Conservation (phyloP, 1,284 basidiomycete genomes). For the Gomphus bonarii region DNA sequence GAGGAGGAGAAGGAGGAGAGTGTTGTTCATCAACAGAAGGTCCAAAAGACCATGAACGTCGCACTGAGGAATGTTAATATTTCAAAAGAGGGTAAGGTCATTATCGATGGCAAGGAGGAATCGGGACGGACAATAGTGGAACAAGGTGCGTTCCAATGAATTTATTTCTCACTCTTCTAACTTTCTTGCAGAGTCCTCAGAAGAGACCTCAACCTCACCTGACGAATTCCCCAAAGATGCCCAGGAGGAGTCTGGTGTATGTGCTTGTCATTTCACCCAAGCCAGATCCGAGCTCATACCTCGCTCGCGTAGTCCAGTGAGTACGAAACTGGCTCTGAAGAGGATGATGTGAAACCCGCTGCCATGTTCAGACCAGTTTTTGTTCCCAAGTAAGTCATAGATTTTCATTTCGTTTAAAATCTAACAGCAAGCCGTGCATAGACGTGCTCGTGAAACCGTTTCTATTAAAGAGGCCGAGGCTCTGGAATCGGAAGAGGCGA, state of each 20-base stretch:
- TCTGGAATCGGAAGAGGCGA: constrained; percentile 61
- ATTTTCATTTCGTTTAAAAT: not conserved
- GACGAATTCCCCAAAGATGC: constrained; percentile 26
- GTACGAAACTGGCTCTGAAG: constrained; percentile 64
- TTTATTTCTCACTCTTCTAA: not conserved
- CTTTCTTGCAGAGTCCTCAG: constrained; percentile 8
- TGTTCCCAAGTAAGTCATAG: constrained; percentile 66
- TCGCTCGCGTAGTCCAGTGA: constrained; percentile 51
- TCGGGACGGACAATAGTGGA: constrained; percentile 53
- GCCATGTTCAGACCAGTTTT: constrained; percentile 82
- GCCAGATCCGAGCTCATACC: constrained; percentile 1
- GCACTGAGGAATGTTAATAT: constrained; percentile 67
- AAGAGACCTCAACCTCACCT: constrained; percentile 30
- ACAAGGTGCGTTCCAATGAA: constrained; percentile 29
- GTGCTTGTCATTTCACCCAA: constrained; percentile 12
- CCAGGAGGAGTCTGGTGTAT: constrained; percentile 35
- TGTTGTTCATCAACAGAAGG: constrained; percentile 29
- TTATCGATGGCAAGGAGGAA: constrained; percentile 64
- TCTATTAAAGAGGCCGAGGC: constrained; percentile 51
- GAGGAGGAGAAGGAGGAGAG: constrained; percentile 37
- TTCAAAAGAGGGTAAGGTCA: constrained; percentile 66
- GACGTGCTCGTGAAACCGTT: constrained; percentile 63
- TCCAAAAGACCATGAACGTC: constrained; percentile 52
- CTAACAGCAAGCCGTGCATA: constrained; percentile 21
- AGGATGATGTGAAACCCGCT: constrained; percentile 36